Evolutionary conservation across 257 asterid species (phyloP), one percentile per base, ranked within the genome.

Genomic region (Mitragyna speciosa): DNA sequence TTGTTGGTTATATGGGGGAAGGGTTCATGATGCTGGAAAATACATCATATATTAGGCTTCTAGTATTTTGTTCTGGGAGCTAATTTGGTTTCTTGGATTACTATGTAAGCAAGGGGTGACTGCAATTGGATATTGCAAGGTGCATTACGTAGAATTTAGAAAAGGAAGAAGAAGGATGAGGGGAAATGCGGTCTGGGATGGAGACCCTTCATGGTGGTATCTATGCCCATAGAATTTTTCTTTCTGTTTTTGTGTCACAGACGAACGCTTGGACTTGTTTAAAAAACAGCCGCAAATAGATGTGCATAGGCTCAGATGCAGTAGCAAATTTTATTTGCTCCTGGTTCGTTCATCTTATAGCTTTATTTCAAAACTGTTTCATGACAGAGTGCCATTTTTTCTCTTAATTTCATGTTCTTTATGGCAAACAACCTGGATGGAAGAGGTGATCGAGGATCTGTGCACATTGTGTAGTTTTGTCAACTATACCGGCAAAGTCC

Each of bases 381-480:
- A 75, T 75, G n/a, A 45, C 33, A 31, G 48, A 33, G 39, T 31
- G 5, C 8, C 1, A 24, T 11, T 71, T 24, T 31, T 67, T 12
- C 2, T 15, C 45, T 24, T 61, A 39, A 24, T 20, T 16, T 14
- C 10, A 31, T 75, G 31, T 75, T 9, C 78, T 83, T 67, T 76
- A 33, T 39, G 43, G 75, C 92, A 93, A 96, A 81, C 43, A 28
- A 61, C 81, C 33, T 79, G 84, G 26, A 92, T 93, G 0, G 89
- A 86, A 82, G 97, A 87, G 85, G 99, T 91, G 91, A 95, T 95
- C 49, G 91, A 95, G 83, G 98, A 92, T 82, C 80, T 95, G 82
- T 90, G 92, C 85, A 84, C 49, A 45, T 90, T 97, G 1, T 95
- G 99, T 72, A 97, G 99, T 75, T 91, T 95, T 61, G 41, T 91